Conservation (phyloP, 139 green algal genomes). For the Coelastrella sp. region DNA sequence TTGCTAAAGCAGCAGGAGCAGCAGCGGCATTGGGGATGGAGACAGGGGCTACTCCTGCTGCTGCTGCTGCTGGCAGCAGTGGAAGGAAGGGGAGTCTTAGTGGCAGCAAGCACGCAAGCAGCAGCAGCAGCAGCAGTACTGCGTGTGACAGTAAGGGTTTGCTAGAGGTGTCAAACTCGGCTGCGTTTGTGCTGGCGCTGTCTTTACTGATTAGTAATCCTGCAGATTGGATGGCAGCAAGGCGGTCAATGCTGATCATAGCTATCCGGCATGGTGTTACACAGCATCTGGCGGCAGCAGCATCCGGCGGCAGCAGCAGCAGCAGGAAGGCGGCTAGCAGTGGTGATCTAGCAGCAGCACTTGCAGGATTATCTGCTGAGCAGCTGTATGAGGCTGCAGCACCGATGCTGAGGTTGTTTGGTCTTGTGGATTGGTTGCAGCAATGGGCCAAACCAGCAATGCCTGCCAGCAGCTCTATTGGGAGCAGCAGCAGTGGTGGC, state of each 20-base stretch:
- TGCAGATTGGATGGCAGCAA: conserved; percentile 7
- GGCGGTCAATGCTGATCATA: conserved; percentile 11
- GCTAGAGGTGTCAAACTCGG: not conserved
- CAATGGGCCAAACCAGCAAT: conserved; percentile 29
- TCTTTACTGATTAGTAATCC: conserved; percentile 16
- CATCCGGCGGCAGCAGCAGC: not conserved
- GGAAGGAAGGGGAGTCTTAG: not conserved
- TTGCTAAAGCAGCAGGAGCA: not conserved
- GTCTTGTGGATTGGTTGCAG: conserved; percentile 38
- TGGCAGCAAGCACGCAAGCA: not conserved
- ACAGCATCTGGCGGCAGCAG: not conserved
- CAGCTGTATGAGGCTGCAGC: conserved; percentile 18
- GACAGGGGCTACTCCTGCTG: not conserved
- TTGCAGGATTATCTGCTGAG: not conserved
- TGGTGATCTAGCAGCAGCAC: not conserved
- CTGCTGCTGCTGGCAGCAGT: not conserved
- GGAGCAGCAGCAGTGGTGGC: not conserved
- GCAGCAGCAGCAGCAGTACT: not conserved
- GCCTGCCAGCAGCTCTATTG: not conserved
- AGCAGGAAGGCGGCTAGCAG: not conserved
- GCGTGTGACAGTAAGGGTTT: not conserved
- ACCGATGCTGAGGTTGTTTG: conserved; percentile 31
- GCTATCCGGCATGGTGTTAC: conserved; percentile 5
- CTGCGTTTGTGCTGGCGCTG: conserved; percentile 38
- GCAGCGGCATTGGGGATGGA: conserved; percentile 7